These are phyloP conservation scores for Penicillium canariense DNA, from an alignment of 495 filamentous ascomycete genomes.

Conservation along the genomic window DNA sequence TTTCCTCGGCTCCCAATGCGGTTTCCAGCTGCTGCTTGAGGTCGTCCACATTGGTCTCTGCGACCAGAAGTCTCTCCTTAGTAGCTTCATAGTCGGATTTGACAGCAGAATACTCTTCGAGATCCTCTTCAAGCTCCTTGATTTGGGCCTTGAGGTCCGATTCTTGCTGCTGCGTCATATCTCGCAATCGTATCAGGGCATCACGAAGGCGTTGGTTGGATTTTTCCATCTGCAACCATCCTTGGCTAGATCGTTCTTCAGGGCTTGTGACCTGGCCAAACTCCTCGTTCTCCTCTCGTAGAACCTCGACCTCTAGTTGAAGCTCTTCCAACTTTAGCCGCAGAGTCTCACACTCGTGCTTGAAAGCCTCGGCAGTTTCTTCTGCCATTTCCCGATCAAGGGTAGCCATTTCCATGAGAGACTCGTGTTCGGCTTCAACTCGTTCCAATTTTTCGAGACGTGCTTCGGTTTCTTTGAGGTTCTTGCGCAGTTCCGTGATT, in stretches of 20 bases:
- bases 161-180: slow-evolving; percentile 84
- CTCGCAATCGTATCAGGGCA: slow-evolving; percentile 77
- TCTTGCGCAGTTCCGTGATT: slow-evolving; percentile 67
- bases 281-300: slow-evolving; percentile 84
- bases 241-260: slow-evolving; percentile 80
- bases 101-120: slow-evolving; percentile 65
- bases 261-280: slow-evolving; percentile 78
- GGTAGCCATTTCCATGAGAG: slow-evolving; percentile 79
- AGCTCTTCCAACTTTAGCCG: slow-evolving; percentile 77
- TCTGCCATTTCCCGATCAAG: slow-evolving; percentile 96
- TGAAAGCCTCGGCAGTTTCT: slow-evolving; percentile 78
- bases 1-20: slow-evolving; percentile 80
- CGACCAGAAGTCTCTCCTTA: slow-evolving; percentile 67
- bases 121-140: slow-evolving; percentile 72
- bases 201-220: slow-evolving; percentile 86
- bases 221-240: slow-evolving; percentile 88
- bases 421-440: slow-evolving; percentile 78
- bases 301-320: slow-evolving; percentile 80
- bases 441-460: slow-evolving; percentile 66
- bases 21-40: slow-evolving; percentile 88
- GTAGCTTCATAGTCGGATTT: slow-evolving; percentile 69
- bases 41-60: slow-evolving; percentile 79
- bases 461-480: slow-evolving; percentile 71
- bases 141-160: slow-evolving; percentile 74
- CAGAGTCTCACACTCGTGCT: slow-evolving; percentile 75